Evolutionary conservation across 208 protist species (phyloP).

Genomic region (Crithidia fasciculata): DNA sequence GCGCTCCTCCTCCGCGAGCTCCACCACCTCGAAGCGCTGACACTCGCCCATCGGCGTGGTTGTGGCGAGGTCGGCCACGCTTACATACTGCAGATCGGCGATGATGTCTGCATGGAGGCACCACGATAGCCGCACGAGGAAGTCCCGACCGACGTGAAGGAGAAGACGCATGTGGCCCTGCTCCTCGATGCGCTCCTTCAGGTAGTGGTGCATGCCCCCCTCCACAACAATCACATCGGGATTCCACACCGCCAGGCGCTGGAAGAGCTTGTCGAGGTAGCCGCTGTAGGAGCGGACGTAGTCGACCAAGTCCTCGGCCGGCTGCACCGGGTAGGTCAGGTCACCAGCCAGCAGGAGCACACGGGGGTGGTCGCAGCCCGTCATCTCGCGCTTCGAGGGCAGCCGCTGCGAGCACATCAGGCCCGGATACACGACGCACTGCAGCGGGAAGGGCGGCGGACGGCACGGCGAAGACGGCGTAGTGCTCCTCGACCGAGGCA

Average conservation of each 20-base stretch:
- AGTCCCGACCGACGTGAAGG: constrained; percentile 50
- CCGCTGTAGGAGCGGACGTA: constrained; percentile 67
- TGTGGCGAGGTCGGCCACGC: constrained; percentile 42
- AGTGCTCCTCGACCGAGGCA: constrained; percentile 19
- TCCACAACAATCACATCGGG: constrained; percentile 79
- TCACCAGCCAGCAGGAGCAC: constrained; percentile 71
- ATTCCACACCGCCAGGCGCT: constrained; percentile 65
- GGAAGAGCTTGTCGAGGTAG: constrained; percentile 69
- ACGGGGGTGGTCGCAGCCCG: constrained; percentile 39
- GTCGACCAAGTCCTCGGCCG: constrained; percentile 48
- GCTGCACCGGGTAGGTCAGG: constrained; percentile 47
- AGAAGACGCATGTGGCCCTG: constrained; percentile 56
- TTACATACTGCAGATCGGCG: constrained; percentile 67
- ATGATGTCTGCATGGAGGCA: constrained; percentile 62
- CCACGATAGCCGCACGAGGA: constrained; percentile 47
- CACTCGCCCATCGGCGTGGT: constrained; percentile 51
- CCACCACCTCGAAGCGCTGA: constrained; percentile 44
- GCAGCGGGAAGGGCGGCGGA: constrained; percentile 5
- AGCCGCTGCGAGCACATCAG: constrained; percentile 24
- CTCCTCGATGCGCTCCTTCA: constrained; percentile 56
- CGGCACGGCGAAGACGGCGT: constrained; percentile 15
- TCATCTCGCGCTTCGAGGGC: constrained; percentile 35
- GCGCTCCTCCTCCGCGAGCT: constrained; percentile 34
- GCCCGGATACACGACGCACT: constrained; percentile 33
- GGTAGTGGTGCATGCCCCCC: constrained; percentile 80